Evolutionary conservation across 75 land plant species (phyloP).

Genomic region (Pinus albicaulis): DNA sequence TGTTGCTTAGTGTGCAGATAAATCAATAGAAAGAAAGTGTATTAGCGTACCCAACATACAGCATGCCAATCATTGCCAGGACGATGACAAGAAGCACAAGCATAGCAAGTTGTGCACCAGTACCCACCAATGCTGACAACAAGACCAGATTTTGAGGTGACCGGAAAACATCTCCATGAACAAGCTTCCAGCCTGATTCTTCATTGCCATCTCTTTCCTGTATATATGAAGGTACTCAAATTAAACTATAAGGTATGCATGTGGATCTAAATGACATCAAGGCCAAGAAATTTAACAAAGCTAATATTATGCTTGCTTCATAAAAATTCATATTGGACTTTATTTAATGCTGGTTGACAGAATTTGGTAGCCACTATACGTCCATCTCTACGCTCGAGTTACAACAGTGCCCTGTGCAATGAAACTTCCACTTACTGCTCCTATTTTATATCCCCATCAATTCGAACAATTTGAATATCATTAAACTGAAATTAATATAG

Average conservation of each 20-base stretch:
- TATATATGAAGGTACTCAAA: not conserved
- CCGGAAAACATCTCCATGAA: constrained; percentile 40
- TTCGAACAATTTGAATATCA: not conserved
- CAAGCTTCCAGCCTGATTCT: constrained; percentile 45
- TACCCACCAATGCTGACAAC: constrained; percentile 34
- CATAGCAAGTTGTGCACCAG: constrained; percentile 28
- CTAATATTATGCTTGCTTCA: not conserved
- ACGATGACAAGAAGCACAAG: constrained; percentile 35
- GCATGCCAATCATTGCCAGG: constrained; percentile 37
- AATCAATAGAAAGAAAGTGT: constrained; percentile 1
- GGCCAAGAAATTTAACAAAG: constrained; percentile 2
- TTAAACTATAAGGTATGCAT: not conserved
- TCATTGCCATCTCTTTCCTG: constrained; percentile 39
- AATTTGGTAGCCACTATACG: not conserved
- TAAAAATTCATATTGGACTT: not conserved
- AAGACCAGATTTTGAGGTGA: constrained; percentile 24
- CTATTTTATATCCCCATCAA: not conserved
- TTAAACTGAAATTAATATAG: not conserved
- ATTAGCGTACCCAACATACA: constrained; percentile 29
- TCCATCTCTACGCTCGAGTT: not conserved
- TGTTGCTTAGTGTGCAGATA: not conserved
- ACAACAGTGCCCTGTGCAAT: not conserved
- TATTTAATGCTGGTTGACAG: not conserved
- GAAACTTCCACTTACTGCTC: not conserved
- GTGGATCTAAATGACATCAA: not conserved